Conservation (phyloP, 306 rosid species). For the Erythrophleum fordii region DNA sequence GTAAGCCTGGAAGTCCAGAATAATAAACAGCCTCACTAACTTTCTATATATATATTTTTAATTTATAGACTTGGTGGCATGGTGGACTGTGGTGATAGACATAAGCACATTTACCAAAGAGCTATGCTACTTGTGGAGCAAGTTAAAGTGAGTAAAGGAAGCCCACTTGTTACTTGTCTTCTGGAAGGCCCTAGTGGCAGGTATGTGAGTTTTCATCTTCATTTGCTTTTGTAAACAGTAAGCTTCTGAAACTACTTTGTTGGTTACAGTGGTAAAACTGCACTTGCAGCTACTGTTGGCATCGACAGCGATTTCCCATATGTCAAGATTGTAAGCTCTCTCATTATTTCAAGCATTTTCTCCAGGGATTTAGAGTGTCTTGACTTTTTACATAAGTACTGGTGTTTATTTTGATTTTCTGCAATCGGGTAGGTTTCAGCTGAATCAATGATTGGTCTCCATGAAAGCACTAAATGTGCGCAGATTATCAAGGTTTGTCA, state of each 20-base stretch:
- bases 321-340: slow-evolving; percentile 91
- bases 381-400: slow-evolving; percentile 22
- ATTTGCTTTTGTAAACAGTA: slow-evolving; percentile 35
- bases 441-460: slow-evolving; percentile 95
- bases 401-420: slow-evolving; percentile 26
- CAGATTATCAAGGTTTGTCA: slow-evolving; percentile 90
- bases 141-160: slow-evolving; percentile 94
- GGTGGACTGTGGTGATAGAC: slow-evolving; percentile 90
- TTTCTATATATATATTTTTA: slow-evolving; percentile 27
- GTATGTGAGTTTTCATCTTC: slow-evolving; percentile 45
- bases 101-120: slow-evolving; percentile 79
- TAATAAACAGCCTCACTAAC: slow-evolving; percentile 10
- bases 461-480: slow-evolving; percentile 91
- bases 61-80: slow-evolving; percentile 80
- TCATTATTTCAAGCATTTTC: slow-evolving; percentile 25
- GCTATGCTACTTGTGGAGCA: slow-evolving; percentile 90
- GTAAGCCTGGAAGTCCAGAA: slow-evolving; percentile 22
- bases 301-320: slow-evolving; percentile 95
- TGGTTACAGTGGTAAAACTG: slow-evolving; percentile 88
- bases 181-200: slow-evolving; percentile 97
- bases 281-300: slow-evolving; percentile 95
- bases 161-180: slow-evolving; percentile 93
- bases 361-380: slow-evolving; percentile 33
- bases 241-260: slow-evolving; percentile 45
- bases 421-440: slow-evolving; percentile 73